Conservation (phyloP, 1,284 basidiomycete genomes). For the Ustilago loliicola region DNA sequence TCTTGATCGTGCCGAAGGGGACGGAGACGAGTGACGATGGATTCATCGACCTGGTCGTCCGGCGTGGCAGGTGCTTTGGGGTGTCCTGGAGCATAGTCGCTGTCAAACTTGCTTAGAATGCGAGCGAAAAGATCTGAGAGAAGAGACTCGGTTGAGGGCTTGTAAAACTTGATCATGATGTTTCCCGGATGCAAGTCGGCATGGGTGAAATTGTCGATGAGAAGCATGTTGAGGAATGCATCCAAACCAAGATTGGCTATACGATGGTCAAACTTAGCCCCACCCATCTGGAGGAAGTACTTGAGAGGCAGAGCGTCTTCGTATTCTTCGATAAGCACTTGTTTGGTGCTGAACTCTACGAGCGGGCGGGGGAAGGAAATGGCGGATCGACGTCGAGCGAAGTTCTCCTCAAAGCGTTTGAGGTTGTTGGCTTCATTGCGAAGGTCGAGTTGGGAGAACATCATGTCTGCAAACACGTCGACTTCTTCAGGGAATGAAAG, state of each 20-base stretch:
- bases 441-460: conserved; percentile 93
- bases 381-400: conserved; percentile 79
- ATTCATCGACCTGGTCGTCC: conserved; percentile 72
- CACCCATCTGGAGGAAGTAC: conserved; percentile 86
- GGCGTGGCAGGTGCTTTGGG: conserved; percentile 72
- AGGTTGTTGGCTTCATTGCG: conserved; percentile 91
- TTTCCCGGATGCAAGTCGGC: conserved; percentile 88
- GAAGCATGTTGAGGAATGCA: conserved; percentile 97
- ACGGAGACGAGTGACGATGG: conserved; percentile 80
- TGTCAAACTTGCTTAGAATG: conserved; percentile 65
- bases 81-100: conserved; percentile 61
- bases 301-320: conserved; percentile 94
- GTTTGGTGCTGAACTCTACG: conserved; percentile 80
- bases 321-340: conserved; percentile 91
- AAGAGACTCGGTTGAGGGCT: conserved; percentile 74
- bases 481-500: conserved; percentile 96
- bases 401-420: conserved; percentile 86
- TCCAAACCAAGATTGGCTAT: conserved; percentile 94
- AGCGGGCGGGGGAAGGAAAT: conserved; percentile 92
- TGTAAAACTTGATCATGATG: conserved; percentile 96
- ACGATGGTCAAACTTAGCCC: conserved; percentile 83
- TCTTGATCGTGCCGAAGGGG: conserved; percentile 74
- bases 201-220: conserved; percentile 98
- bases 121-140: conserved; percentile 59
- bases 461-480: conserved; percentile 94